A percentile compares a stretch with the other conserved stretches of the same genome.
Evolutionary conservation across 1,139 yeast species (phyloP).

Genomic region (Zygosaccharomyces pseudobailii): DNA sequence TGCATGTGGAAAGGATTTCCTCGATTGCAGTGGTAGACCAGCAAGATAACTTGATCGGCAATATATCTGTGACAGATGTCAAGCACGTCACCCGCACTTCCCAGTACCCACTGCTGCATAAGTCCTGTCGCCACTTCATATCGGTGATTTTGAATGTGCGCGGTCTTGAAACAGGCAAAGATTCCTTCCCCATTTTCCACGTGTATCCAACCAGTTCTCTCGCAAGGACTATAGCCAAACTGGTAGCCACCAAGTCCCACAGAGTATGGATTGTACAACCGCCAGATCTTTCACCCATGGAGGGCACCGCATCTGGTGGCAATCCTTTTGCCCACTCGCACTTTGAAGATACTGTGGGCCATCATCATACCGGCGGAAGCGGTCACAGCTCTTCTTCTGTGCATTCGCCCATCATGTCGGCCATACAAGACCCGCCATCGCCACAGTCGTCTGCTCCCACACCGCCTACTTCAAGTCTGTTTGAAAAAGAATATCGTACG

Average conservation of each 20-base stretch:
- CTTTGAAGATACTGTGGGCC: neutral
- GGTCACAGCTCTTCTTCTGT: conserved; percentile 4
- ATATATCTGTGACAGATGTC: conserved; percentile 91
- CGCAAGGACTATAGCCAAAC: conserved; percentile 86
- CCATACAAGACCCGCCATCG: conserved; percentile 23
- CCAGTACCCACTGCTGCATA: conserved; percentile 73
- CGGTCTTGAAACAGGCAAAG: conserved; percentile 85
- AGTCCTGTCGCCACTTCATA: conserved; percentile 81
- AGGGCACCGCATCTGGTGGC: conserved; percentile 3
- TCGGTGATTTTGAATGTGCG: conserved; percentile 80
- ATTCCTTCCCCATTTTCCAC: conserved; percentile 93
- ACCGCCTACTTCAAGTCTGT: conserved; percentile 24
- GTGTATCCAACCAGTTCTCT: conserved; percentile 74
- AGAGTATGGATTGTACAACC: conserved; percentile 89
- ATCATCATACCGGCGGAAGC: neutral
- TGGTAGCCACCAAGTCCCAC: conserved; percentile 92
- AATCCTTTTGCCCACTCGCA: neutral
- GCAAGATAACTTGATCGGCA: conserved; percentile 71
- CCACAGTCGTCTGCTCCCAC: conserved; percentile 20
- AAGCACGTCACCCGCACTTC: conserved; percentile 79
- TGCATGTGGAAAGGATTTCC: conserved; percentile 80
- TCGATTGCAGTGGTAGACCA: conserved; percentile 93
- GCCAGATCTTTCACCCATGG: conserved; percentile 18
- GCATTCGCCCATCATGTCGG: conserved; percentile 24
- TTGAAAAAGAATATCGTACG: conserved; percentile 46